Base-by-base conservation (phyloP, 2,329 filamentous ascomycete species). In the Teratosphaeria viscida region DNA sequence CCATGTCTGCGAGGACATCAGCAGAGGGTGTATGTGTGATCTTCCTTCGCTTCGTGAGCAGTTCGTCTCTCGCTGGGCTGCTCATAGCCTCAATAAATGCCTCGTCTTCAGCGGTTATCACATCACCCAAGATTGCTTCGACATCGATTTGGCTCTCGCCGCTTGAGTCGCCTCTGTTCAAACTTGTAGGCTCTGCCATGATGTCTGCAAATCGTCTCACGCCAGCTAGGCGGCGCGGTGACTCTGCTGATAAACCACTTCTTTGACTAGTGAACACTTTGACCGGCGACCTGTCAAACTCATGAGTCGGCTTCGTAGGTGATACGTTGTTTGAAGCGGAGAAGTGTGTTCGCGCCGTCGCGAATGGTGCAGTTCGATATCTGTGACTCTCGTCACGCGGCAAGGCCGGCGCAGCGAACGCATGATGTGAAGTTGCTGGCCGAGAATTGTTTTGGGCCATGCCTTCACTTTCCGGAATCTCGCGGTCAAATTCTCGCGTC, bases 301-400 rank as follows among this genome's bases (percentile, higher is more conserved):
- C 26, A 8, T 5, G 53, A 7, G 12, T 57, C 8, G 52, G 23
- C 65, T 69, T 60, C 23, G 47, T 56, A 1, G 68, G 66, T n/a
- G 67, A 68, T 16, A 60, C 61, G 23, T 60, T 61, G 29, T 62
- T 71, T 16, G 27, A 27, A 6, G 60, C 62, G 16, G 70, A 70
- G 7, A 72, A 65, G 53, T 76, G 71, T 52, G 77, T 75, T 54
- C 68, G 70, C 19, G 75, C 76, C n/a, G 75, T 73, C 4, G 70
- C 70, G 59, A 65, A 72, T 1, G 65, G 65, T 16, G 57, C 62
- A 7, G 3, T 49, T 19, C 57, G 63, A 10, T 59, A 60, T n/a
- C 56, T 64, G 56, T 63, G 66, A 55, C 59, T 65, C 57, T 62
- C 59, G 29, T 59, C 59, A 16, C 34, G 54, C 19, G 7, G 29